Evolutionary conservation across 2,329 filamentous ascomycete genomes (phyloP).

Genomic region (Hypoxylon sp.): DNA sequence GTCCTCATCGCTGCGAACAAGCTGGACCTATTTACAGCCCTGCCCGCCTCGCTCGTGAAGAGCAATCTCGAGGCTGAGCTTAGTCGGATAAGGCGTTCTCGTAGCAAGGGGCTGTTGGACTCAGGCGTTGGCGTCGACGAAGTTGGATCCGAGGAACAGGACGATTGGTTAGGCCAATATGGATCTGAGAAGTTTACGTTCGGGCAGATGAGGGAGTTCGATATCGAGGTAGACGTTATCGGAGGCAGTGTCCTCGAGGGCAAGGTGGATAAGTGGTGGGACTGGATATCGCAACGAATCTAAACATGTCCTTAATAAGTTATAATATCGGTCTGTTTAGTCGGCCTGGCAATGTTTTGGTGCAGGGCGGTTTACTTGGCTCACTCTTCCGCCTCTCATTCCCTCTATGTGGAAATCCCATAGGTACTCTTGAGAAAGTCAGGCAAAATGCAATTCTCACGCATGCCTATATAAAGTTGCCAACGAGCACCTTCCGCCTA

Average conservation of each 20-base stretch:
- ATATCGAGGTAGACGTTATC: slow-evolving; percentile 81
- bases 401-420: background rate
- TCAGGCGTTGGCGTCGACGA: slow-evolving; percentile 80
- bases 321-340: slow-evolving; percentile 1
- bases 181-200: slow-evolving; percentile 85
- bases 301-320: slow-evolving; percentile 57
- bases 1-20: slow-evolving; percentile 95
- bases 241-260: slow-evolving; percentile 80
- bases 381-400: background rate
- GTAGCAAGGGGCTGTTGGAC: slow-evolving; percentile 85
- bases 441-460: background rate
- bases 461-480: background rate
- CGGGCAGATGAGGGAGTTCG: slow-evolving; percentile 84
- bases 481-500: background rate
- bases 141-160: slow-evolving; percentile 76
- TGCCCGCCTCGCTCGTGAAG: slow-evolving; percentile 83
- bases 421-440: background rate
- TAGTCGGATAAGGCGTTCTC: slow-evolving; percentile 80
- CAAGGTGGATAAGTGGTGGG: slow-evolving; percentile 87
- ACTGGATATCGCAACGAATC: slow-evolving; percentile 86
- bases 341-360: slow-evolving; percentile 1
- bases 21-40: slow-evolving; percentile 92
- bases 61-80: slow-evolving; percentile 85
- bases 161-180: slow-evolving; percentile 87
- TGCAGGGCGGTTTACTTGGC: background rate